These are phyloP conservation scores for Xylariaceae sp. DNA, from an alignment of 2,329 filamentous ascomycete species.

Conservation along the genomic window DNA sequence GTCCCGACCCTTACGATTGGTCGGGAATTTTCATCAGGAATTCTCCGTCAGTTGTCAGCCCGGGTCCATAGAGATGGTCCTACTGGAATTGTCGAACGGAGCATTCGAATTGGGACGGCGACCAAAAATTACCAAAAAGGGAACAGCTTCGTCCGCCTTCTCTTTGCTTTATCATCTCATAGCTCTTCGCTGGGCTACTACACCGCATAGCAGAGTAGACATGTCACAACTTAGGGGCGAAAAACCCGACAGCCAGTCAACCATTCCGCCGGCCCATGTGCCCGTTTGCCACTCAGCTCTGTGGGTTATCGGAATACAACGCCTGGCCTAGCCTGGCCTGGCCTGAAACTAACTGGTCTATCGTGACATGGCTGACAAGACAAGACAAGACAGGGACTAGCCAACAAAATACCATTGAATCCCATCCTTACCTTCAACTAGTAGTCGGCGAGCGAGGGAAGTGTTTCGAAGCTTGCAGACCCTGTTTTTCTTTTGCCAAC, in stretches of 20 bases:
- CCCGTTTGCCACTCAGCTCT: slow-evolving; percentile 20
- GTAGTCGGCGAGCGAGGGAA: neutral
- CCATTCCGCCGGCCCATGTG: slow-evolving; percentile 33
- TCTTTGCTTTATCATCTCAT: slow-evolving; percentile 13
- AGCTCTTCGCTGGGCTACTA: slow-evolving; percentile 1
- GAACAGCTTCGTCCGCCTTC: slow-evolving; percentile 22
- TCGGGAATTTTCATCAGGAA: slow-evolving; percentile 34
- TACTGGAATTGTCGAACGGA: slow-evolving; percentile 20
- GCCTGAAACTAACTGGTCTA: neutral
- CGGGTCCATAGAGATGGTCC: slow-evolving; percentile 30
- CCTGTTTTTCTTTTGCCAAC: slow-evolving; percentile 4
- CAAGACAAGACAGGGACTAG: neutral
- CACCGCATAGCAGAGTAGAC: slow-evolving; percentile 14
- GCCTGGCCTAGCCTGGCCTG: neutral
- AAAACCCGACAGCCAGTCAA: slow-evolving; percentile 9
- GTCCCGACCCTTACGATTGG: slow-evolving; percentile 32
- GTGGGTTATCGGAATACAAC: slow-evolving; percentile 1
- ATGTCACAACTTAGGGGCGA: neutral
- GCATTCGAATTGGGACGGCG: slow-evolving; percentile 23
- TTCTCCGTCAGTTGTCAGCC: slow-evolving; percentile 39
- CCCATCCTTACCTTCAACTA: neutral
- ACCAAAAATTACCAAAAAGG: slow-evolving; percentile 30
- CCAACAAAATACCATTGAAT: neutral
- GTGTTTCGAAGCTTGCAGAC: slow-evolving; percentile 13
- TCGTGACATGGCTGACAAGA: neutral